Evolutionary conservation across 2,329 filamentous ascomycete species (phyloP).

Genomic region (Penicillium sp.): DNA sequence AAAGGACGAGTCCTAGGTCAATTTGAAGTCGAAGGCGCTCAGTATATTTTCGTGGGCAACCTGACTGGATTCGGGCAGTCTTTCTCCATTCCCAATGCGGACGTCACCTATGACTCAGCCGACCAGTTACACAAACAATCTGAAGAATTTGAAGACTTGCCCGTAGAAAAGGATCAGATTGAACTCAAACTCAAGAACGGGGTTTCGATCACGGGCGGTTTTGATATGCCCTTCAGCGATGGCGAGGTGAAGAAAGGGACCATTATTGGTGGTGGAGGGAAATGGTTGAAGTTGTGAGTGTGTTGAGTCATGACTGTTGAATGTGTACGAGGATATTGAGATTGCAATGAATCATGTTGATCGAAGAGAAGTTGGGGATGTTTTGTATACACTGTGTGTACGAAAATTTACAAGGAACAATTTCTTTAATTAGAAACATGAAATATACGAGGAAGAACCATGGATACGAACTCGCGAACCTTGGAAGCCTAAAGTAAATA

Average conservation of each 20-base stretch:
- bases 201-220: conserved; percentile 6
- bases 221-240: conserved; percentile 12
- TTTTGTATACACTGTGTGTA: not conserved
- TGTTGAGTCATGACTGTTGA: not conserved
- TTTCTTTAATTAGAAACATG: conserved; percentile 5
- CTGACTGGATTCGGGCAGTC: conserved; percentile 2
- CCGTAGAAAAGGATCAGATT: conserved; percentile 8
- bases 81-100: conserved; percentile 8
- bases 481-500: not conserved
- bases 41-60: conserved; percentile 10
- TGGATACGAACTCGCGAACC: not conserved
- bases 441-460: not conserved
- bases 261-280: conserved; percentile 1
- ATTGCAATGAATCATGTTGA: not conserved
- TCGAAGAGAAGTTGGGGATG: too few relatives aligned
- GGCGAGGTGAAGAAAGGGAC: conserved; percentile 2
- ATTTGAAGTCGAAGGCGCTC: conserved; percentile 7
- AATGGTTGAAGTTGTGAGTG: conserved; percentile 9
- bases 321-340: not conserved
- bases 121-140: conserved; percentile 5
- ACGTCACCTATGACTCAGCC: conserved; percentile 6
- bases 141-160: conserved; percentile 5
- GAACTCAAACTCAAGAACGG: conserved; percentile 7
- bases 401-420: too few relatives aligned
- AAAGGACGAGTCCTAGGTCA: conserved; percentile 11